These are phyloP conservation scores for Termitomyces sp. DNA, from an alignment of 768 basidiomycete genomes.

Conservation along the genomic window DNA sequence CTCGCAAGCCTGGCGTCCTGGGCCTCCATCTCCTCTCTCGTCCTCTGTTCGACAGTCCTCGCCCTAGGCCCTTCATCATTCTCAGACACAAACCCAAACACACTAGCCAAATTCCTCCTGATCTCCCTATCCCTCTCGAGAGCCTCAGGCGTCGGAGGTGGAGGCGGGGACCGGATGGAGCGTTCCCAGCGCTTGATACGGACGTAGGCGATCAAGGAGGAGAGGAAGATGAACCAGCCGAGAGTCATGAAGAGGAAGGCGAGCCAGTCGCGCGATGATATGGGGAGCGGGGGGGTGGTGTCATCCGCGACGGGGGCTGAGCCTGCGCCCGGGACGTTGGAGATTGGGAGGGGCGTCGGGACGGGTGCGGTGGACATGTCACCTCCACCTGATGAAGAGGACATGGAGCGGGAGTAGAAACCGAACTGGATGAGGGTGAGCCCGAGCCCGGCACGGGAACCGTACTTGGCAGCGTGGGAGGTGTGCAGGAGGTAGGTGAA, in stretches of 20 bases:
- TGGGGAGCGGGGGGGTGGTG: conserved; percentile 17
- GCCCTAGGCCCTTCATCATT: conserved; percentile 17
- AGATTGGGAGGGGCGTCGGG: background rate
- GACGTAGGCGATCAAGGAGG: conserved; percentile 78
- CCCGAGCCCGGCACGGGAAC: conserved; percentile 33
- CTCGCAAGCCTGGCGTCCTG: conserved; percentile 43
- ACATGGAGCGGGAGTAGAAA: conserved; percentile 50
- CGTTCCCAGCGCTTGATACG: conserved; percentile 82
- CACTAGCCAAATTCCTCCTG: conserved; percentile 43
- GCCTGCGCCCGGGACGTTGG: background rate
- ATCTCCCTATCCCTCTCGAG: conserved; percentile 46
- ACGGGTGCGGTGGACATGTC: background rate
- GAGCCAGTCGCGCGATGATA: conserved; percentile 78
- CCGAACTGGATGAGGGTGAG: conserved; percentile 78
- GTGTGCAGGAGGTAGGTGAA: conserved; percentile 91
- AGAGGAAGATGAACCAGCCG: conserved; percentile 90
- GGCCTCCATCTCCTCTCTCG: conserved; percentile 5
- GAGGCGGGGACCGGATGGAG: conserved; percentile 47
- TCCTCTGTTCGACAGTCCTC: background rate
- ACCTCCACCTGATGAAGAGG: background rate
- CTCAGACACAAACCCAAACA: conserved; percentile 43
- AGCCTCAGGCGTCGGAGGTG: conserved; percentile 38
- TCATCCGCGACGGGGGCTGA: conserved; percentile 40
- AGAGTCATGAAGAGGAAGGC: conserved; percentile 90
- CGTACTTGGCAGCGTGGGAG: conserved; percentile 90